Base-by-base conservation (phyloP, 225 moss, liverwort and hornwort genomes). In the Physcomitrium patens region DNA sequence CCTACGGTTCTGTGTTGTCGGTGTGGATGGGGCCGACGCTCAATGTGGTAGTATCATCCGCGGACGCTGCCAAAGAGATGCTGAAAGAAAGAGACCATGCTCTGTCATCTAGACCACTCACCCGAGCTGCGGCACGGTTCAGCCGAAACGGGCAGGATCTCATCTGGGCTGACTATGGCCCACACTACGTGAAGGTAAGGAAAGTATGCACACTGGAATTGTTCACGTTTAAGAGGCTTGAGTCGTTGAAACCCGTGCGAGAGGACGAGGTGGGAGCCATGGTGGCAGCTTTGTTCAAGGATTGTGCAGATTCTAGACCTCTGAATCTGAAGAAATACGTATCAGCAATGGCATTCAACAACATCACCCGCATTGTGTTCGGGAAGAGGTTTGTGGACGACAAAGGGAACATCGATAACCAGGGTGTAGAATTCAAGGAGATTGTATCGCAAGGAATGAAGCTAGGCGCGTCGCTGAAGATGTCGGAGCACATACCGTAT, bases 111-210 rank as follows among this genome's bases (percentile, higher is more conserved):
- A 89, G 99, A 0, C 93, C 93, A 3, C 80, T 93, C 57, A 81
- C 95, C 4, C 67, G 95, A 44, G 91, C 95, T 23, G 99, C 99
- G 8, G 91, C 93, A 5, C 78, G 90, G 12, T 95, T 95, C 70
- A 99, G 99, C 43, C 78, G 89, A 27, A 82, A 99, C 51, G 99
- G 99, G 26, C 91, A 93, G 76, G 99, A 99, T 82, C 93, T 99
- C 56, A 99, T 99, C 74, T 99, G 99, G 99, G 95, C 99, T 0
- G 99, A 99, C 81, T 99, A 88, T 31, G 99, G 99, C 11, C 85
- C 99, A 1, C 99, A 99, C 70, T 99, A 99, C 60, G 99, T 95
- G 57, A 99, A 92, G 71, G 99, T 99, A 44, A 82, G 99, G 63
- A 99, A 99, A 70, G 91, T 99, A 1, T 99, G 99, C 74, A 99